Conservation (phyloP, 495 filamentous ascomycete species). For the Xylaria venustula region DNA sequence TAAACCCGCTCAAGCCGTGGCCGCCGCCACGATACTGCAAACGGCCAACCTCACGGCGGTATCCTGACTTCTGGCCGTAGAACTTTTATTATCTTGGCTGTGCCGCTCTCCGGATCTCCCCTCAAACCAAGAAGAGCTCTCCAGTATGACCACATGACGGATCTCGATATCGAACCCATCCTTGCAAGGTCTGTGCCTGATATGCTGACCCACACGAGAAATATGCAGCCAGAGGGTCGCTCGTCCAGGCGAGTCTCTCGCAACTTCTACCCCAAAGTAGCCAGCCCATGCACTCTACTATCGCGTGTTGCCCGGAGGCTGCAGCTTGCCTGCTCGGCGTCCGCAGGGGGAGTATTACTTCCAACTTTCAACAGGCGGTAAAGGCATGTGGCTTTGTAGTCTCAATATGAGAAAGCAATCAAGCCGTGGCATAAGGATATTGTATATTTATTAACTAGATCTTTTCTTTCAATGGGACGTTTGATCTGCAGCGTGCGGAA, state of each 20-base stretch:
- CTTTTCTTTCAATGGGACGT: too few species aligned
- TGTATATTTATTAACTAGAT: too few species aligned
- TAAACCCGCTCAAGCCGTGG: background rate
- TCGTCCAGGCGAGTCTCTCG: background rate
- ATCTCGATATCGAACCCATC: background rate
- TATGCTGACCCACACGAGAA: background rate
- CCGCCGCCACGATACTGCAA: background rate
- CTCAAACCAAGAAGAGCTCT: background rate
- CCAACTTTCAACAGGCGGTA: background rate
- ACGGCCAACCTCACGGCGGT: background rate
- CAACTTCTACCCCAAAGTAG: background rate
- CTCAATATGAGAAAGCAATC: background rate
- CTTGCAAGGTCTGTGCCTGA: conserved; percentile 5
- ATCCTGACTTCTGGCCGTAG: background rate
- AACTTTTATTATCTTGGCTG: background rate
- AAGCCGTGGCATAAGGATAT: background rate
- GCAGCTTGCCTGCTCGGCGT: background rate
- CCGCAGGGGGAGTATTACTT: background rate
- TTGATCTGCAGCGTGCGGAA: background rate
- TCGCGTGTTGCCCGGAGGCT: background rate
- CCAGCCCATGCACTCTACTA: background rate
- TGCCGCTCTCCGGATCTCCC: background rate
- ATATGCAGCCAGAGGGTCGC: background rate
- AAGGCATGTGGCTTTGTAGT: background rate
- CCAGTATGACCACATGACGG: background rate